Base-by-base conservation (phyloP, 371 early-diverging fungal genomes). In the Rhizopus delemar region DNA sequence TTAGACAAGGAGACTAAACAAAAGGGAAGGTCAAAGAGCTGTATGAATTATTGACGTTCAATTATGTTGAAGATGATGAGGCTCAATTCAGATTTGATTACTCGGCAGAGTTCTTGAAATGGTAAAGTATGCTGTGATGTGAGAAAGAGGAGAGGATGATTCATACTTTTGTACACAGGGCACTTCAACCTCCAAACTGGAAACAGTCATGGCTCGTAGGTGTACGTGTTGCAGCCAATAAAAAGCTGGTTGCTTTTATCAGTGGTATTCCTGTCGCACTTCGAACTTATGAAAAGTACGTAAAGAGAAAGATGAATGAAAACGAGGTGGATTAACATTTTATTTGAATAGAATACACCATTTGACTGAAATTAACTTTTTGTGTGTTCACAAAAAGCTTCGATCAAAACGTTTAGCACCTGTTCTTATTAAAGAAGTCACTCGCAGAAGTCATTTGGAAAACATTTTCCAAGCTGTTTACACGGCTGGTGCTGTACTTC, bases 391-490 rank as follows among this genome's bases (percentile, higher is more conserved):
- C 77, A 97, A 95, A 81, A 90, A 92, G 67, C 89, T 98, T 46
- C 88, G 99, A 46, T 87, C 89, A 48, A 96, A 97, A 75, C 90
- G 97, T 53, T 79, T 99, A 56, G 94, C 99, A 8, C 99, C 99
- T 13, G 86, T 99, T n/a, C 77, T 99, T 53, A 99, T 99, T 74
- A 92, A 92, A 71, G 99, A 99, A 71, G 88, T 99, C 48, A 99
- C 98, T 2, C 89, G 99, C 46, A 87, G 93, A 39, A 93, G 92
- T 41, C 91, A 99, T 80, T 66, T 92, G 55, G 86, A 88, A 61
- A 97, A 97, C 15, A 93, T 98, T 41, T 98, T 94, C 86, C 96
- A 97, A 71, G 99, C 99, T 33, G 89, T 96, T 2, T 99, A 99
- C 80, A 99, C 99, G 8, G 96, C 92, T 15, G 99, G 98, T 35